These are phyloP conservation scores for Melaleuca alternifolia DNA, from an alignment of 345 rosid genomes.

Conservation along the genomic window DNA sequence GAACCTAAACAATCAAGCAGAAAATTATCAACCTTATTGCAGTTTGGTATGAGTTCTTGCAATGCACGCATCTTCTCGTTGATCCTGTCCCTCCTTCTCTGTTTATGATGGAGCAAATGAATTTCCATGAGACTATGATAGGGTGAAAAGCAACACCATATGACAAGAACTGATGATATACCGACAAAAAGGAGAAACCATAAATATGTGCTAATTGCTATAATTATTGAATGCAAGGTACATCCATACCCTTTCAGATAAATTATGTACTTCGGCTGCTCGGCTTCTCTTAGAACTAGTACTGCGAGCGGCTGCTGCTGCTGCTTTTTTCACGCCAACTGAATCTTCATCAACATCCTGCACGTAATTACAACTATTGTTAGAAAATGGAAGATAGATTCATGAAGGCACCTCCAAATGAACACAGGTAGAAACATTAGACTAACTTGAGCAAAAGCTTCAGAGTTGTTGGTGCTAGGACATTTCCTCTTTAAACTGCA, in stretches of 20 bases:
- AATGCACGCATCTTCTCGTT: constrained; percentile 92
- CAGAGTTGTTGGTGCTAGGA: constrained; percentile 39
- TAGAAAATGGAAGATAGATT: background rate
- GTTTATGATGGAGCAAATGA: constrained; percentile 6
- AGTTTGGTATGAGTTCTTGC: constrained; percentile 93
- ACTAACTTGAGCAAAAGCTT: constrained; percentile 59
- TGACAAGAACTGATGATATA: background rate
- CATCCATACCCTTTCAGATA: constrained; percentile 86
- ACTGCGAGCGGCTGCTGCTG: constrained; percentile 26
- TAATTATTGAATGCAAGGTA: background rate
- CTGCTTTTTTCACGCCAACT: constrained; percentile 26
- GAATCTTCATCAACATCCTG: constrained; percentile 81
- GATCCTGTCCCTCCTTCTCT: constrained; percentile 90
- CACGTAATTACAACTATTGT: background rate
- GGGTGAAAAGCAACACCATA: background rate
- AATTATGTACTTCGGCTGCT: constrained; percentile 91
- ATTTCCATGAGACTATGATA: background rate
- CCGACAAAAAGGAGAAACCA: background rate
- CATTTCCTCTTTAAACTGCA: constrained; percentile 56
- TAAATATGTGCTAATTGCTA: background rate
- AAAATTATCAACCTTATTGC: constrained; percentile 53
- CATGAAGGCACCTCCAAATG: constrained; percentile 1
- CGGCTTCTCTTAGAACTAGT: constrained; percentile 60
- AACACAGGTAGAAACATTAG: background rate
- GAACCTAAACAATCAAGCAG: background rate